phyloP scores from a whole-genome alignment of 192 early-diverging fungal species.

The Coemansia sp. region DNA sequence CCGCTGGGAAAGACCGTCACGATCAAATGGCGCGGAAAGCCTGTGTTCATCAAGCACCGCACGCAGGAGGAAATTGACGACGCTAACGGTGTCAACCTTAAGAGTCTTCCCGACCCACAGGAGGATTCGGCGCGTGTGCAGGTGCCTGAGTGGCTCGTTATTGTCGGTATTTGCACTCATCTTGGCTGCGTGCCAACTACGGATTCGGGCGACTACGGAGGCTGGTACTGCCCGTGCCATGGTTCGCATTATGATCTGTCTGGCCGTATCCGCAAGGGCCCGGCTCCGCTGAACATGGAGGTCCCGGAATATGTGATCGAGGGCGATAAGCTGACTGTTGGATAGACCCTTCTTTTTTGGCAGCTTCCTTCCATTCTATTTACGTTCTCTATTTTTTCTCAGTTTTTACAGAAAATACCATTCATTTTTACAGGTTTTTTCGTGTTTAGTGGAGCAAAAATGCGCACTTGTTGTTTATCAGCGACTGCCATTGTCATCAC shows the following conservation, averaged over 20 bases:
- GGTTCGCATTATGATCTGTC: constrained; percentile 99
- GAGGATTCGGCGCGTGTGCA: constrained; percentile 85
- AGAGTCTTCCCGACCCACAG: constrained; percentile 87
- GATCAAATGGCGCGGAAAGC: constrained; percentile 99
- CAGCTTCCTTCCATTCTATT: background rate
- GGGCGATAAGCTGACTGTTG: constrained; percentile 83
- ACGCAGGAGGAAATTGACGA: constrained; percentile 93
- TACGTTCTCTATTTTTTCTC: constrained; percentile 5
- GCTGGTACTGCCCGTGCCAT: constrained; percentile 99
- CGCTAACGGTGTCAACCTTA: constrained; percentile 78
- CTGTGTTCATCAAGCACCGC: constrained; percentile 95
- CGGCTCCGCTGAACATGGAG: constrained; percentile 98
- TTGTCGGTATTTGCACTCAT: constrained; percentile 87
- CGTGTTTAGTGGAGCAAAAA: too few species aligned
- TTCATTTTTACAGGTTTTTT: too few species aligned
- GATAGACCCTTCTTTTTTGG: constrained; percentile 57
- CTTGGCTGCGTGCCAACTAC: constrained; percentile 98
- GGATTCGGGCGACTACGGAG: constrained; percentile 96
- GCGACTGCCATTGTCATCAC: background rate
- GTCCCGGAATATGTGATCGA: constrained; percentile 78
- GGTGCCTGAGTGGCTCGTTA: constrained; percentile 95
- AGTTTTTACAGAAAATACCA: constrained; percentile 1
- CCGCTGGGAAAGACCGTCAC: constrained; percentile 97
- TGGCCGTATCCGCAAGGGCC: constrained; percentile 97
- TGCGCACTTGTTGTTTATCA: background rate